Conservation (phyloP, 2,329 filamentous ascomycete species). For the Apiospora pterosperma region DNA sequence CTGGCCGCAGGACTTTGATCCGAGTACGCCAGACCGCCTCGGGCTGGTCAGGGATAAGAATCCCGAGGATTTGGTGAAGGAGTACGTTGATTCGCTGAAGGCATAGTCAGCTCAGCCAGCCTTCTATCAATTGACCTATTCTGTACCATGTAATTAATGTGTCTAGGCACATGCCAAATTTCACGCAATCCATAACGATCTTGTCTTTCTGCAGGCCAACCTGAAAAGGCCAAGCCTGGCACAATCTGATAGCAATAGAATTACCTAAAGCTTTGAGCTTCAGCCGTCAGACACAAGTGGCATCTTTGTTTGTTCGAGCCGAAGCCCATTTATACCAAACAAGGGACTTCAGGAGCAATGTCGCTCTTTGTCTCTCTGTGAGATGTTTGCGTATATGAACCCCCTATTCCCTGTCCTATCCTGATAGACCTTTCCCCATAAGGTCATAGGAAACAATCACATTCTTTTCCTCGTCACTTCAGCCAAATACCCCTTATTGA, state of each 20-base stretch:
- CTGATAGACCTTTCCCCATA: background rate
- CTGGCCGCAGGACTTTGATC: conserved; percentile 58
- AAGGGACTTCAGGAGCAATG: background rate
- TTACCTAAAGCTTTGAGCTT: too few relatives aligned
- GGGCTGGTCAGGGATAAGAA: conserved; percentile 49
- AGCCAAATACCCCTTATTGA: background rate
- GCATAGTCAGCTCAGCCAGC: background rate
- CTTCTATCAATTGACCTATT: too few relatives aligned
- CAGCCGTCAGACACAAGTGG: background rate
- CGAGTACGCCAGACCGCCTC: conserved; percentile 43
- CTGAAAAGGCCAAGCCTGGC: background rate
- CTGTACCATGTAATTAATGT: background rate
- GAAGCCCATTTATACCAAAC: background rate
- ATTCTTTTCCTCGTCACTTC: background rate
- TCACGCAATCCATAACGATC: background rate
- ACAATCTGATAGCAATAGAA: background rate
- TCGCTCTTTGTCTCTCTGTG: background rate
- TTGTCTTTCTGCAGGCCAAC: background rate
- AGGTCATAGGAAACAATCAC: too few relatives aligned
- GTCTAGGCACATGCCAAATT: background rate
- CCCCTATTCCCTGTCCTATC: background rate
- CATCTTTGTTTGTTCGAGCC: background rate
- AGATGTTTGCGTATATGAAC: background rate
- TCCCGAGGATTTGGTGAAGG: conserved; percentile 52
- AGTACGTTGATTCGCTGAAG: conserved; percentile 46